Evolutionary conservation across 768 basidiomycete species (phyloP), one percentile per base, ranked within the genome.

Genomic region (Termitomyces sp.): DNA sequence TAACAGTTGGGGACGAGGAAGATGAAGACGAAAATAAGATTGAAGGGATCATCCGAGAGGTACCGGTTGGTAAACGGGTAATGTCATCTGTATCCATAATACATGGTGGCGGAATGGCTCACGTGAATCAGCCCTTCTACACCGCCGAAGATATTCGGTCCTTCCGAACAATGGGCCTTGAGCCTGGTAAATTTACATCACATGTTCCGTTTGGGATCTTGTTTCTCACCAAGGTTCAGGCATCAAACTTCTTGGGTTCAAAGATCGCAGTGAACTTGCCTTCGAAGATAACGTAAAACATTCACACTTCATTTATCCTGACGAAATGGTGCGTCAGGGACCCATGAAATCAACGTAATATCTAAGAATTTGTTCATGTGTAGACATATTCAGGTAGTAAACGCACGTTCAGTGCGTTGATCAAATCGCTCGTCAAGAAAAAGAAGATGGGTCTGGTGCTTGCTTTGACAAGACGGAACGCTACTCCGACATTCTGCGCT

Each of bases 241-340:
- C 12, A 84, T 99, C 70, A 94, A 90, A 72, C 85, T 99, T 5
- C 85, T 99, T 32, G 97, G 97, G 5, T 98, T 98, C 79, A 94
- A 95, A 70, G 80, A 89, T 57, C 81, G 81, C 13, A 73, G 73
- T 6, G 81, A 89, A 64, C 80, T 98, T 1, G 75, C 76, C 1
- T 91, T 96, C 65, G 91, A 95, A 70, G 93, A 98, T 70, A 96
- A 96, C 66, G 74, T 97, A 69, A 96, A 94, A 69, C 95, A 98
- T 74, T 89, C 95, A 0, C 74, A 85, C 50, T 98, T 98, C 71
- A 84, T 98, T 58, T 92, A 94, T 71, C 97, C 97, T 0, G 89
- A 96, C 68, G 97, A 99, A 71, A 76, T 84, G 75, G 96, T 94
- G 64, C 58, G 82, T 72, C 5, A 36, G 42, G 18, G 40, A 24